Conservation (phyloP, 306 rosid genomes). For the Inga laurina region DNA sequence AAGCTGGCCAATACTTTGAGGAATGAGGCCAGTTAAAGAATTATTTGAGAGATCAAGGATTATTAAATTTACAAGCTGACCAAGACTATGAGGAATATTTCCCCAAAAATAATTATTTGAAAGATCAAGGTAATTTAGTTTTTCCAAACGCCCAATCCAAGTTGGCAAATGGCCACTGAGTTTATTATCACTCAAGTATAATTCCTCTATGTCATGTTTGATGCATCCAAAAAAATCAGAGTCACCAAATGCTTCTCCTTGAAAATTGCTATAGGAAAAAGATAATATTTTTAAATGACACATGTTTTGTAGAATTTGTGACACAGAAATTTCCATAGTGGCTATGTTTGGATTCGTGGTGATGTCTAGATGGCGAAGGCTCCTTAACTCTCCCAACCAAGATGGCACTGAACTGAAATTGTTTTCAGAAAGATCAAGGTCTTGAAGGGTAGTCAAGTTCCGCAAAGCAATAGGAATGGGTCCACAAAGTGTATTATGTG, state of each 20-base stretch:
- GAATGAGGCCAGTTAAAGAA: too few species aligned
- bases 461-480: too few species aligned
- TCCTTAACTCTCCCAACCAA: background rate
- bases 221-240: too few species aligned
- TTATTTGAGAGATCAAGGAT: background rate
- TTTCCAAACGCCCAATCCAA: background rate
- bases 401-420: too few species aligned
- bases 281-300: background rate
- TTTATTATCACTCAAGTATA: background rate
- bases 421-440: too few species aligned
- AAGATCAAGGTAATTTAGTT: background rate
- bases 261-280: too few species aligned
- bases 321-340: background rate
- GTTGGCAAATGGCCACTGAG: background rate
- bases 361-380: background rate
- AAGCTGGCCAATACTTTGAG: too few species aligned
- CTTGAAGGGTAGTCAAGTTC: too few species aligned
- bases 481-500: too few species aligned
- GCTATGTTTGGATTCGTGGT: background rate
- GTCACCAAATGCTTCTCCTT: too few species aligned
- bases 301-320: background rate
- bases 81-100: background rate
- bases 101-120: background rate
- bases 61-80: background rate
- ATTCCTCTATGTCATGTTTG: background rate